A percentile compares a stretch with the other conserved stretches of the same genome.
phyloP scores from a whole-genome alignment of 129 eudicot species.

The Lactuca saligna region DNA sequence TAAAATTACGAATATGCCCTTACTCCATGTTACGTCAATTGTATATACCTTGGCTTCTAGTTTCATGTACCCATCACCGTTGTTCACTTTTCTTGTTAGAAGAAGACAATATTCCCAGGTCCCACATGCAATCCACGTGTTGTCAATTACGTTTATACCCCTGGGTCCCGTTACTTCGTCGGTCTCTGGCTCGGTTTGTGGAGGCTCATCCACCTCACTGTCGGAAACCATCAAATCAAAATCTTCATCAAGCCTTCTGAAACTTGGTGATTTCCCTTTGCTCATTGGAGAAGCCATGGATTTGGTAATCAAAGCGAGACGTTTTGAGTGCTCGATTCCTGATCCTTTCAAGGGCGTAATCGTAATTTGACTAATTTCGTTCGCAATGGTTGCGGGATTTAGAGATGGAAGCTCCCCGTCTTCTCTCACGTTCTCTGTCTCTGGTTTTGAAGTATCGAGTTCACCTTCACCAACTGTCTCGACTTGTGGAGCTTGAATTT shows the following conservation, averaged over 20 bases:
- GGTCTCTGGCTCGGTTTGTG: slow-evolving; percentile 41
- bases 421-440: slow-evolving; percentile 52
- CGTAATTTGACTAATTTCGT: slow-evolving; percentile 26
- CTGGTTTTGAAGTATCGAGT: slow-evolving; percentile 53
- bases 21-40: neutral
- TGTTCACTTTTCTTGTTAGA: slow-evolving; percentile 45
- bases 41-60: slow-evolving; percentile 73
- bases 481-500: slow-evolving; percentile 36
- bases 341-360: slow-evolving; percentile 52
- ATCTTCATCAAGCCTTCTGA: slow-evolving; percentile 67
- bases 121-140: slow-evolving; percentile 64
- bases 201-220: slow-evolving; percentile 70
- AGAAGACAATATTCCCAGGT: slow-evolving; percentile 60
- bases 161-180: slow-evolving; percentile 25
- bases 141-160: slow-evolving; percentile 29
- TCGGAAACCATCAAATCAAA: slow-evolving; percentile 73
- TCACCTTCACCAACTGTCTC: slow-evolving; percentile 35
- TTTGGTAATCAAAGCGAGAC: slow-evolving; percentile 60
- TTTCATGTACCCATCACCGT: slow-evolving; percentile 46
- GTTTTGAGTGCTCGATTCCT: slow-evolving; percentile 55
- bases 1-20: neutral
- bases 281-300: slow-evolving; percentile 57
- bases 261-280: slow-evolving; percentile 67
- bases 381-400: slow-evolving; percentile 33
- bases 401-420: slow-evolving; percentile 97